Evolutionary conservation across 345 rosid genomes (phyloP), one percentile per base, ranked within the genome.

Genomic region (Hibiscus mutabilis): DNA sequence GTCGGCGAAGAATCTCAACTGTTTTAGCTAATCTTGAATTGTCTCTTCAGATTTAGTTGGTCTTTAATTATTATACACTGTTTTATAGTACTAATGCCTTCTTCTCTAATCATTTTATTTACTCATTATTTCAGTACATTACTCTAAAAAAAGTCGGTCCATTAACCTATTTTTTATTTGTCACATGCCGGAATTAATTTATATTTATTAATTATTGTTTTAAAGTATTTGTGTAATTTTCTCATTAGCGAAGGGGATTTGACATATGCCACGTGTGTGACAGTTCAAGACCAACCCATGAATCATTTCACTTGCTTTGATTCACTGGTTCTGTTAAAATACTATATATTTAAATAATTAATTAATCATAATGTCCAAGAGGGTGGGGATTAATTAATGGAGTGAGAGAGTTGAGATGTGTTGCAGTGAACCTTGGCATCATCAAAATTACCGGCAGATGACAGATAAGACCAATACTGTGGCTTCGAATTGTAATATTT

Each of bases 1-100:
- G 87, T 82, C 81, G 80, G 89, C 76, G 5, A 0, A 65, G 73
- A 79, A 82, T 84, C 84, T 75, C 42, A 74, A 78, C 76, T 76
- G 71, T 71, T 68, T 71, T 64, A 71, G 74, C 78, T 68, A 82
- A 71, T 78, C 69, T 74, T 74, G 80, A 67, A 81, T 74, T 78
- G 80, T 69, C 31, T 52, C 25, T 5, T 68, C 27, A 11, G 59
- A 51, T 51, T 72, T 78, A 66, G 7, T 47, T 67, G 1, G 22
- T 25, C 51, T 2, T 52, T 67, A 42, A 5, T 65, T 65, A 47
- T 57, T 11, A 40, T 37, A 15, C 27, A 18, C 14, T 18, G 46
- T 61, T 61, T 61, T 62, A 10, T 35, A 18, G 27, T 51, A 15
- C 53, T 18, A 73, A 21, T 76, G n/a, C 67, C 57, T 35, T 53